Base-by-base conservation (phyloP, 2,329 filamentous ascomycete species). In the Graphilbum fragrans region DNA sequence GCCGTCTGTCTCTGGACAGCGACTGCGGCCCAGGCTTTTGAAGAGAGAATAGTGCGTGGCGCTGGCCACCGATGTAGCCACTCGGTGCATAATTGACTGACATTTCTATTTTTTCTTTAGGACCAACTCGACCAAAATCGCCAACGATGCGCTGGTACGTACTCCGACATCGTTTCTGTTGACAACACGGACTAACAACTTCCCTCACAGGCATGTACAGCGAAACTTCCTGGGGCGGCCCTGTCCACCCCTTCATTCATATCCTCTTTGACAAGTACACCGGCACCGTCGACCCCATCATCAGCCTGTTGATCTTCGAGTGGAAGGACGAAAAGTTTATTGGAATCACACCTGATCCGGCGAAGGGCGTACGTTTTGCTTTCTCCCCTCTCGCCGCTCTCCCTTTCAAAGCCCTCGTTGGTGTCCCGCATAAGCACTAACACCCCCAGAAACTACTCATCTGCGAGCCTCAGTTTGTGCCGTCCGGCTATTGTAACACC, bases 221-320 rank as follows among this genome's bases (percentile, higher is more conserved):
- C 64, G 80, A 77, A 57, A 83, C 78, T 55, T 74, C 82, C 39
- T 96, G 90, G 90, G 86, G 86, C 52, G 90, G 90, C 45, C 74
- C 77, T 29, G 74, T 86, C 45, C 86, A 95, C 52, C 90, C 90
- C 18, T 94, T 86, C 64, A 94, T 96, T 58, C 72, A 82, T 51
- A 73, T 86, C 58, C 86, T 86, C 56, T 93, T 94, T 55, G 61
- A 71, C 63, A 55, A 69, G 63, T 58, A 74, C 53, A 64, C 72
- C 44, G 70, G 73, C 25, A 69, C 79, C 42, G 65, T 72, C 36
- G 82, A 94, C 57, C 82, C 84, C 5, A 68, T 86, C 35, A 81
- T 87, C 49, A 93, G 86, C 59, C 63, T 95, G 52, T 70, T 94
- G 40, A 81, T 98, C 48, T 98, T 94, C 59, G 90, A 98, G 63